These are phyloP conservation scores for Leishmania martiniquensis DNA, from an alignment of 208 protist species.

Conservation along the genomic window DNA sequence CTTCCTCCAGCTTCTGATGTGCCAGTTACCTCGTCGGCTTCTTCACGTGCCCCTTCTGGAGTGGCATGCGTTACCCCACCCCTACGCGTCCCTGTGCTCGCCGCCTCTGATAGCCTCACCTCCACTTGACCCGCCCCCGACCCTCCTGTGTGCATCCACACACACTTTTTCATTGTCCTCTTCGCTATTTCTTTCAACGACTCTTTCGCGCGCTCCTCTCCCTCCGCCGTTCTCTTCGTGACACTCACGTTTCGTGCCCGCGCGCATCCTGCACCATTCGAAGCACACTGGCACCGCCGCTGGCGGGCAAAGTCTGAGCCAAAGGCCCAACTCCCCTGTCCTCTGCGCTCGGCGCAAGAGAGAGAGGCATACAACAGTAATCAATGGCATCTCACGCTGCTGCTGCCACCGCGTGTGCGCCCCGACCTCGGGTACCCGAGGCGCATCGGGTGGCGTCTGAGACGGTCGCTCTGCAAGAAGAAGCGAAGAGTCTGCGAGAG, in stretches of 20 bases:
- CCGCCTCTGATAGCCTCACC: background rate
- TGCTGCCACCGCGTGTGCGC: background rate
- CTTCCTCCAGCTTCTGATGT: background rate
- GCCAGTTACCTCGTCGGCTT: background rate
- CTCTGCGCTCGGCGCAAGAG: background rate
- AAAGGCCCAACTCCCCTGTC: too few species aligned
- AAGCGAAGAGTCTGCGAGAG: constrained; percentile 20
- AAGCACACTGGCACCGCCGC: too few species aligned
- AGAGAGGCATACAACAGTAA: background rate
- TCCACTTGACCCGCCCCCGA: background rate
- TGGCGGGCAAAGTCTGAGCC: background rate
- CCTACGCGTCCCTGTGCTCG: background rate
- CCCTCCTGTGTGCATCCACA: background rate
- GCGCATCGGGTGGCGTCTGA: background rate
- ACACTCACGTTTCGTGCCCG: background rate
- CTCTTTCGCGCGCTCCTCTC: background rate
- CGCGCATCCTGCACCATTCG: background rate
- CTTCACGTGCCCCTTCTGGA: background rate
- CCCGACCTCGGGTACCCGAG: background rate
- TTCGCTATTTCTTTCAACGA: too few species aligned
- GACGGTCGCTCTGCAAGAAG: background rate
- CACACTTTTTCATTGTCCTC: background rate
- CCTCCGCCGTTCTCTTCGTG: too few species aligned
- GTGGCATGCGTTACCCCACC: background rate
- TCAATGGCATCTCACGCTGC: constrained; percentile 16